Evolutionary conservation across 352 stramenopile genomes (phyloP).

Genomic region (Pythium apleroticum): DNA sequence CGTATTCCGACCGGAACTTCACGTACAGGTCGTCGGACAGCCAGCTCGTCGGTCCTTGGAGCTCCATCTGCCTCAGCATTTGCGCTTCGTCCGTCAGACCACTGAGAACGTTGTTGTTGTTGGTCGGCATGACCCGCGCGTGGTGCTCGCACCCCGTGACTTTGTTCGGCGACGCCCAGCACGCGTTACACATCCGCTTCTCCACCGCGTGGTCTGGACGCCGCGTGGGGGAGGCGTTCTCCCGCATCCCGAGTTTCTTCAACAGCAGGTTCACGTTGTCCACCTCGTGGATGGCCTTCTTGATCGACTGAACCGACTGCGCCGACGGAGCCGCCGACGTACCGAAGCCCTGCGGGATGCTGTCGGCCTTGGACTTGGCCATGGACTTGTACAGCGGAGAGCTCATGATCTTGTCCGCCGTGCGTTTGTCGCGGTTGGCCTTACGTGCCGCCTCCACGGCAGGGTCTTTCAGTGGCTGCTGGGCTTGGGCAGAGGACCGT

Average conservation of each 20-base stretch:
- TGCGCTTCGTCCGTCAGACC: conserved; percentile 55
- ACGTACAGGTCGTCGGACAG: conserved; percentile 74
- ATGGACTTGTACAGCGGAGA: conserved; percentile 79
- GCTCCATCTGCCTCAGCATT: conserved; percentile 46
- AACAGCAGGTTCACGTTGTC: conserved; percentile 72
- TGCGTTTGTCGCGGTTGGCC: conserved; percentile 30
- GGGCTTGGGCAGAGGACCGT: conserved; percentile 5
- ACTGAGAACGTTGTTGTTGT: conserved; percentile 39
- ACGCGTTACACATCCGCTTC: conserved; percentile 81
- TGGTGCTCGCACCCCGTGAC: conserved; percentile 67
- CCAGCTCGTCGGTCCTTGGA: conserved; percentile 81
- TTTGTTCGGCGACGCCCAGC: conserved; percentile 62
- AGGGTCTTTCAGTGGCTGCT: conserved; percentile 6
- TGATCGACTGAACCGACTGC: conserved; percentile 38
- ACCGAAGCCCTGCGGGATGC: conserved; percentile 25
- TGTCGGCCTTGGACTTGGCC: conserved; percentile 44
- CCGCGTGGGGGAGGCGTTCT: conserved; percentile 35
- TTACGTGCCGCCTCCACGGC: conserved; percentile 25
- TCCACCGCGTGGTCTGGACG: conserved; percentile 67
- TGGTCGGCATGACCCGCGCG: conserved; percentile 35
- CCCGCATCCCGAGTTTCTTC: conserved; percentile 66
- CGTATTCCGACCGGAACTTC: conserved; percentile 75
- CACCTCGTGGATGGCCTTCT: conserved; percentile 63
- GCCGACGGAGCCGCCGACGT: conserved; percentile 12
- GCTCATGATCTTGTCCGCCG: conserved; percentile 58